Evolutionary conservation across 805 yeast genomes (phyloP), one percentile per base, ranked within the genome.

Genomic region (Wickerhamomyces hampshirensis): DNA sequence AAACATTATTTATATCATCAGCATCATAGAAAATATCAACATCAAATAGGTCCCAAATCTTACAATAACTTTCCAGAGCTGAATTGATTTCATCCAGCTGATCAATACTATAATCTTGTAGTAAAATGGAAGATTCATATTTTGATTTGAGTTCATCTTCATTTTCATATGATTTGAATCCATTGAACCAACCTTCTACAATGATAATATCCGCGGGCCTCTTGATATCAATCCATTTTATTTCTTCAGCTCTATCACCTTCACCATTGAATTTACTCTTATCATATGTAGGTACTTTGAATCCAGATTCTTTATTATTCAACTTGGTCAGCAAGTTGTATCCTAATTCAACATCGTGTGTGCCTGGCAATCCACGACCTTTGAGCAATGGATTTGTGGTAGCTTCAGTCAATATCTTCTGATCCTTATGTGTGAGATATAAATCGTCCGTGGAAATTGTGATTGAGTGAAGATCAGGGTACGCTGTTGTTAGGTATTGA

Each of bases 171-270:
- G 82, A 67, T 5, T 54, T 43, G 54, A 77, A 91, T 2, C 98
- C 98, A 17, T 77, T 71, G 62, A 89, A 87, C 98, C 98, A 91
- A 5, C 98, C 98, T 60, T 91, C 98, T 28, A 93, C 67, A 2
- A 91, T 58, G 3, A 91, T 69, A 4, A 88, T 71, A 49, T 84
- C 86, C 4, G 76, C 65, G 2, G 73, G 71, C 2, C 42, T 39
- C 0, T 50, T 49, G 4, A 49, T 37, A 3, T 47, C 47, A 6
- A 26, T 19, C 80, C 80, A 76, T 10, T 62, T 43, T 0, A 47
- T 42, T 6, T 37, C 48, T 0, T 64, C 63, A 6, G 57, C 47
- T 35, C 98, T 65, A 58, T 91, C 98, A 5, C 98, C 98, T 37
- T 71, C 71, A 0, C 98, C 98, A 16, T 51, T 33, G 48, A 63